Evolutionary conservation across 2,329 filamentous ascomycete species (phyloP), one percentile per base, ranked within the genome.

Genomic region (Monosporascus sp.): DNA sequence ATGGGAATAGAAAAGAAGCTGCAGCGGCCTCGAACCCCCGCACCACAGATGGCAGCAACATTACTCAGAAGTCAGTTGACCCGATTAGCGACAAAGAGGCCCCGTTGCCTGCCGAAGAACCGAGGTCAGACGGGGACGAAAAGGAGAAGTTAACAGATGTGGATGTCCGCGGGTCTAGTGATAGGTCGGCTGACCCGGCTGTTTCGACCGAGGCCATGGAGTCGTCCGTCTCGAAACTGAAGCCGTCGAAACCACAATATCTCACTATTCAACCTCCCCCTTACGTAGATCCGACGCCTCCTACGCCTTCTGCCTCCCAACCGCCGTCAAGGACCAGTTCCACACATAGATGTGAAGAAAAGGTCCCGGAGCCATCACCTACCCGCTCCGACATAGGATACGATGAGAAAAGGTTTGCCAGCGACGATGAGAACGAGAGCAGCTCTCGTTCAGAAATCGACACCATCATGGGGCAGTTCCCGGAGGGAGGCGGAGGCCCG

Each of bases 401-500:
- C 57, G 83, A 87, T 50, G 82, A 85, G 49, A 81, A 77, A 60
- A 72, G 72, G 54, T 78, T 78, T 51, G 60, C 76, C 37, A 85
- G 78, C 61, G 84, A 86, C 64, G 83, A 85, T 63, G 80, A 83
- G 51, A 80, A 82, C 22, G 85, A 91, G 48, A 81, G 82, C 49
- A 84, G 83, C 50, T 90, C 89, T 1, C 83, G 84, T 54, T 86
- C 87, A 6, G 94, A 99, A 73, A 97, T 99, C 55, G 90, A 97
- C 72, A 96, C 82, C 67, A 97, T 99, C 68, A 97, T 99, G 90
- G 90, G 90, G 57, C 94, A 97, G 71, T 97, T 97, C 63, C 86
- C 88, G 61, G 85, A 89, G 65, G 83, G 83, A 49, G 83, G 83
- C 27, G 83, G 85, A 50, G 89, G 86, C 0, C 87, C 85, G 2